Evolutionary conservation across 1,139 yeast genomes (phyloP).

Genomic region (Geotrichum cucujoidarum): DNA sequence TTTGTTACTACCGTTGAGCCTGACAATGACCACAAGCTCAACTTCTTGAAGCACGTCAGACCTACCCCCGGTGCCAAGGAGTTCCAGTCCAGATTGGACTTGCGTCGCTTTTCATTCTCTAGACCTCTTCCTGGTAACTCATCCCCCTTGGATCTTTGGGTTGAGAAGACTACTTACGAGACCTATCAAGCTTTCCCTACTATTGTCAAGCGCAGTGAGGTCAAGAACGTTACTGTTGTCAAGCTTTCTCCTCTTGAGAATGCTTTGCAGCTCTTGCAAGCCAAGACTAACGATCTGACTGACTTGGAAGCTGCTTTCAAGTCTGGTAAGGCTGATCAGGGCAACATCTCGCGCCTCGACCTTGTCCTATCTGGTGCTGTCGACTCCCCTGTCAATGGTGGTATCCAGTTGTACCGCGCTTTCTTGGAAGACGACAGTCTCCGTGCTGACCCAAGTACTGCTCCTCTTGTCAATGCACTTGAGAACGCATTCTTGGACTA

Average conservation of each 20-base stretch:
- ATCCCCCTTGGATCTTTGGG: conserved; percentile 75
- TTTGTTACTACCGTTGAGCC: conserved; percentile 75
- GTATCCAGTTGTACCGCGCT: conserved; percentile 75
- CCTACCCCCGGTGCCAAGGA: conserved; percentile 32
- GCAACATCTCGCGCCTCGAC: conserved; percentile 49
- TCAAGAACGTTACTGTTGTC: conserved; percentile 48
- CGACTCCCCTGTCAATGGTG: conserved; percentile 91
- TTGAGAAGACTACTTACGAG: conserved; percentile 78
- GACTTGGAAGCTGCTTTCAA: conserved; percentile 63
- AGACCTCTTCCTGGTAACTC: conserved; percentile 73
- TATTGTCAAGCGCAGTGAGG: conserved; percentile 78
- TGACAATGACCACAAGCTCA: conserved; percentile 19
- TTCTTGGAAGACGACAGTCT: conserved; percentile 49
- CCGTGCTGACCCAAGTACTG: conserved; percentile 36
- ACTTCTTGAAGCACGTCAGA: conserved; percentile 17
- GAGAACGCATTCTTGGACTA: conserved; percentile 65
- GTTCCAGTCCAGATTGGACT: conserved; percentile 47
- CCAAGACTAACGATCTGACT: conserved; percentile 67
- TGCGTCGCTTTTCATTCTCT: conserved; percentile 63
- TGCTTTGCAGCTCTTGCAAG: conserved; percentile 63
- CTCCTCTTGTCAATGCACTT: conserved; percentile 47
- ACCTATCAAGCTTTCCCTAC: conserved; percentile 80
- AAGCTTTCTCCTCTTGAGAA: conserved; percentile 81
- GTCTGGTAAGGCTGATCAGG: conserved; percentile 50
- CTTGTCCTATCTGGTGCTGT: conserved; percentile 82